Evolutionary conservation across 768 basidiomycete species (phyloP), one percentile per base, ranked within the genome.

Genomic region (Paxillus ammoniavirescens): DNA sequence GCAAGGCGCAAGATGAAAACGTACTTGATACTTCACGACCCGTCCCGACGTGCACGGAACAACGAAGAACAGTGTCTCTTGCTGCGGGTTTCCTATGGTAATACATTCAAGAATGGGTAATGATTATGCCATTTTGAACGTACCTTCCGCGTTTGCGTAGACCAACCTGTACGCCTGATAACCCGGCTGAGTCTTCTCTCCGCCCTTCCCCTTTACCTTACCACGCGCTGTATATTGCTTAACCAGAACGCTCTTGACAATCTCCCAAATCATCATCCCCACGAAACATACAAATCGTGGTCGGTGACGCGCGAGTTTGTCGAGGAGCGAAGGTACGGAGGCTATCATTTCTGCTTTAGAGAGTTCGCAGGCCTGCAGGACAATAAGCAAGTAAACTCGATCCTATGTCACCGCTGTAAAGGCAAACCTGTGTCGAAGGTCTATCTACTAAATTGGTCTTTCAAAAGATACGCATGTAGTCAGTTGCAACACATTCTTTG

Each of bases 251-350:
- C 37, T 77, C 72, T 67, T 61, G 48, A 72, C 59, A 17, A 63
- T 56, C 5, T 69, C 61, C 80, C 82, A 83, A 31, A 93, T 91
- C 8, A 77, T 76, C 54, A 89, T 74, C 2, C 93, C 92, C 2
- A 93, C 84, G 61, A 93, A 89, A 62, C 89, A 91, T 0, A 91
- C 77, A 5, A 93, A 72, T 4, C 75, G 74, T 0, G 92, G 92
- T 10, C 77, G 77, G 57, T 77, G 77, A 8, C 64, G 69, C 0
- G 70, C 62, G 17, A 94, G 71, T 64, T 92, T 93, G 18, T 60
- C 59, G 0, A 93, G 73, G 7, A 93, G 72, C 0, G 62, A 55
- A 1, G 84, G 82, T 0, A 90, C 87, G 5, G 80, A 75, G 12
- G 67, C 72, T 1, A 63, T 53, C 66, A 82, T 81, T 61, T 91